Conservation (phyloP, 2,329 filamentous ascomycete genomes). For the Fusarium albosuccineum region DNA sequence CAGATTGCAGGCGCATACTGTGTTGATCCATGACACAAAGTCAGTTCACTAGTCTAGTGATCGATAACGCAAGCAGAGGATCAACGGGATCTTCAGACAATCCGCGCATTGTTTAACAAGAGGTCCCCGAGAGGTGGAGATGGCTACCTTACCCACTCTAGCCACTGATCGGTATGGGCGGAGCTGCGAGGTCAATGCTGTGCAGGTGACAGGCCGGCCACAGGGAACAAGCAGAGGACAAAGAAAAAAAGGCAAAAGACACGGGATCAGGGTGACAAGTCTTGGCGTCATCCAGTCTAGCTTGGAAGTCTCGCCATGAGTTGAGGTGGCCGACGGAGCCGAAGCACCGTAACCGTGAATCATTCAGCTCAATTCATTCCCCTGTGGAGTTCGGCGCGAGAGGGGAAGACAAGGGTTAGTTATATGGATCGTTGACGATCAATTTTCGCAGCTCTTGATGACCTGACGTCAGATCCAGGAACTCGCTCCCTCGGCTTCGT, state of each 20-base stretch:
- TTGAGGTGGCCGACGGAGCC: not conserved
- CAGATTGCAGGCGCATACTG: not conserved
- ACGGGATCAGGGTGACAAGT: not conserved
- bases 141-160: too few relatives aligned
- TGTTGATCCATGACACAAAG: slow-evolving; percentile 15
- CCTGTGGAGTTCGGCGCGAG: not conserved
- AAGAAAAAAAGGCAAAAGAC: too few relatives aligned
- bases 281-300: not conserved
- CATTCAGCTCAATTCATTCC: not conserved
- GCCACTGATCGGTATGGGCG: too few relatives aligned
- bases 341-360: not conserved
- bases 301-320: not conserved
- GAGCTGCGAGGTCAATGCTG: too few relatives aligned
- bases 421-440: not conserved
- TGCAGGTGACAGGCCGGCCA: too few relatives aligned
- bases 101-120: not conserved
- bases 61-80: slow-evolving; percentile 9
- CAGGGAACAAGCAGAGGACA: too few relatives aligned
- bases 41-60: not conserved
- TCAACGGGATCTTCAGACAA: slow-evolving; percentile 20
- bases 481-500: not conserved
- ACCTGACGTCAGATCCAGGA: slow-evolving; percentile 33
- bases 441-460: not conserved
- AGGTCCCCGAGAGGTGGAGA: slow-evolving; percentile 1
- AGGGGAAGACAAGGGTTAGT: not conserved